Evolutionary conservation across 106 monocot genomes (phyloP).

Genomic region (Dioscorea zingiberensis): DNA sequence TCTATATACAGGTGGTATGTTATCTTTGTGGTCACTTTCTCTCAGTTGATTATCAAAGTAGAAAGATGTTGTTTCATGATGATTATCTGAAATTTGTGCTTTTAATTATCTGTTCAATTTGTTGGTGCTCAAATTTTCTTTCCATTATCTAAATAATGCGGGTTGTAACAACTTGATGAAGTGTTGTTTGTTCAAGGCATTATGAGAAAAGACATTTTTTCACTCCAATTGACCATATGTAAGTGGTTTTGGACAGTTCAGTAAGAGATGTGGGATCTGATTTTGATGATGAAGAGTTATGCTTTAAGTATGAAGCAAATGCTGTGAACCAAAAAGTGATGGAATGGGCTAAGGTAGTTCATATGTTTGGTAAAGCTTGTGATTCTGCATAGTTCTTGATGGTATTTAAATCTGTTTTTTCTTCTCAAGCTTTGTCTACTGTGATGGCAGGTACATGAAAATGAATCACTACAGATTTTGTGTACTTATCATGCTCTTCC

Average conservation of each 20-base stretch:
- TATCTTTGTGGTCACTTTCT: not conserved
- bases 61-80: too few species aligned
- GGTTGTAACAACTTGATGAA: too few species aligned
- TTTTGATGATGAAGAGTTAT: constrained; percentile 68
- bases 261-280: constrained; percentile 70
- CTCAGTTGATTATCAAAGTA: too few species aligned
- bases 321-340: constrained; percentile 79
- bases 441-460: constrained; percentile 55
- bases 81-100: too few species aligned
- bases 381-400: not conserved
- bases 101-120: too few species aligned
- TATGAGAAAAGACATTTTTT: not conserved
- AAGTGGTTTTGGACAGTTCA: constrained; percentile 81
- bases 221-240: constrained; percentile 12
- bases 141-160: too few species aligned
- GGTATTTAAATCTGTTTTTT: not conserved
- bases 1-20: constrained; percentile 64
- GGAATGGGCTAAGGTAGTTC: constrained; percentile 89
- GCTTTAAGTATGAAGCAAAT: constrained; percentile 42
- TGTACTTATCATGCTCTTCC: constrained; percentile 86
- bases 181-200: too few species aligned
- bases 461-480: constrained; percentile 81
- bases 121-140: too few species aligned
- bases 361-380: too few species aligned
- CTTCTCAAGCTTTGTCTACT: constrained; percentile 4